Conservation (phyloP, 371 early-diverging fungal species). For the Rhizopus microsporus region DNA sequence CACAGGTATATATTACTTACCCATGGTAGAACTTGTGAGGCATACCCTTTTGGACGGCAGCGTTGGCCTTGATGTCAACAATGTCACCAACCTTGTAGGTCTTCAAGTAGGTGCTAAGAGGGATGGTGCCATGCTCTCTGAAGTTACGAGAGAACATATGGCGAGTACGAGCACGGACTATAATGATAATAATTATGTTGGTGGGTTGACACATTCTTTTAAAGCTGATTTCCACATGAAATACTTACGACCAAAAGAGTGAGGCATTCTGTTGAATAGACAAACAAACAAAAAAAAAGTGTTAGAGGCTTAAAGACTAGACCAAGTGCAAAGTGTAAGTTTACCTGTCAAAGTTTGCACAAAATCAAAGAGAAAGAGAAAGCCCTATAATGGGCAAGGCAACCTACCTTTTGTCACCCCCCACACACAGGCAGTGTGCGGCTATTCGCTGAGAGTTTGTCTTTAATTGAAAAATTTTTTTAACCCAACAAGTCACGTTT, state of each 20-base stretch:
- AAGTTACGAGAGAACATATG: conserved; percentile 97
- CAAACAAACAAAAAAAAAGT: conserved; percentile 1
- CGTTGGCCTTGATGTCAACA: conserved; percentile 49
- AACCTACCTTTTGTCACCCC: conserved; percentile 9
- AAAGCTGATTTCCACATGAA: background rate
- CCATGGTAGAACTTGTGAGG: conserved; percentile 99
- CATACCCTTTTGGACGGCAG: conserved; percentile 99
- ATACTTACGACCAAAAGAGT: conserved; percentile 85
- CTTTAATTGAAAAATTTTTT: conserved; percentile 13
- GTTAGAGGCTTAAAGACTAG: too few relatives aligned
- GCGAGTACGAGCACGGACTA: conserved; percentile 86
- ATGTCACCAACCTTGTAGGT: conserved; percentile 91
- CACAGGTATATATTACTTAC: conserved; percentile 42
- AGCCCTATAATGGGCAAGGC: conserved; percentile 6
- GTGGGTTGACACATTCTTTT: background rate
- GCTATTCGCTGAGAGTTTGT: background rate
- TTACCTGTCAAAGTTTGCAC: conserved; percentile 40
- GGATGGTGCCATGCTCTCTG: conserved; percentile 91
- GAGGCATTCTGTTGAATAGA: conserved; percentile 67
- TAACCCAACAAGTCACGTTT: conserved; percentile 8
- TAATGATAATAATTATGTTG: background rate
- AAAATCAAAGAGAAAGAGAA: conserved; percentile 35
- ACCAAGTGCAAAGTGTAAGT: background rate
- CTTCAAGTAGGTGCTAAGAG: conserved; percentile 95
- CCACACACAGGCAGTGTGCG: background rate